Base-by-base conservation (phyloP, 2,329 filamentous ascomycete species). In the Paracoccidioides brasiliensis region DNA sequence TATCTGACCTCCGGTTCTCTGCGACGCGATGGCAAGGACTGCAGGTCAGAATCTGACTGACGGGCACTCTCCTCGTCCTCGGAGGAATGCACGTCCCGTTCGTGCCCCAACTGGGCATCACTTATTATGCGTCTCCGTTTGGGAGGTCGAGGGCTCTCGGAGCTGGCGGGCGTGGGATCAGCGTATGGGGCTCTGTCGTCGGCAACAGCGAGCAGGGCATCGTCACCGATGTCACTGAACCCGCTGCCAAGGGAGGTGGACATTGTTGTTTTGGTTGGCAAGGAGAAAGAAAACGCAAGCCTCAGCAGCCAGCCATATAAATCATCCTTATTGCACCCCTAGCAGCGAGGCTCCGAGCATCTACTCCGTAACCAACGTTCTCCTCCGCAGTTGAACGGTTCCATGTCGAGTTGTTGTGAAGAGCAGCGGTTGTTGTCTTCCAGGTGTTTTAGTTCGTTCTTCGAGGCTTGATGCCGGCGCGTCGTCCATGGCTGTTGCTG, bases 91-190 rank as follows among this genome's bases (percentile, higher is more conserved):
- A 28, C 22, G 14, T 52, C 38, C 28, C 22, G 28, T 43, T n/a
- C 32, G 37, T 33, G 22, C 28, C 22, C 42, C 22, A 28, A 12
- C 30, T 28, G 22, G 12, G 28, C 38, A 41, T 33, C 28, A 55
- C 62, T 61, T 32, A 70, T 61, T 32, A 70, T 53, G 43, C 70
- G 69, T 45, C 65, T 68, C 45, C 70, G 66, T 56, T 73, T 72
- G 5, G 63, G 53, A 9, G 67, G 63, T 50, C 63, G 69, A 12
- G 66, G 59, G 15, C 62, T 61, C 15, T 62, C 59, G 10, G 50
- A 50, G 32, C 41, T 37, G 15, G 40, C 28, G 32, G 37, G 30
- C 12, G 45, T 22, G 14, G 22, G 15, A 45, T 38, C 48, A 42
- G 53, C 53, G 33, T 46, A 41, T 2, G 33, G 8, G 30, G 43